Evolutionary conservation across 352 stramenopile species (phyloP), one percentile per base, ranked within the genome.

Genomic region (Phytopythium ostracodes): DNA sequence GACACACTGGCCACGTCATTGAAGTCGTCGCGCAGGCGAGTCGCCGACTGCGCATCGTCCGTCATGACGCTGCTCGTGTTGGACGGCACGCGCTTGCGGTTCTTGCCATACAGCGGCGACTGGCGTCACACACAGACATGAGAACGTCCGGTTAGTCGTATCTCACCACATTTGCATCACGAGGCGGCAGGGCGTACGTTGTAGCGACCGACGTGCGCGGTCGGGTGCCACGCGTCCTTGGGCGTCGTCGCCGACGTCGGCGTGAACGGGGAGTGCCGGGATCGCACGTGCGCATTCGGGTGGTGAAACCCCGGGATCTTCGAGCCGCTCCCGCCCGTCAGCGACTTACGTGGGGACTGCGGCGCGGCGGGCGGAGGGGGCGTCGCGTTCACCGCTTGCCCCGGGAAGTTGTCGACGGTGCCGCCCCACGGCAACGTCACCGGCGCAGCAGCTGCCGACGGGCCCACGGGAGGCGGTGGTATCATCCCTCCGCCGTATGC

Each of bases 41-140:
- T 67, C 52, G 59, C 75, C 64, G 64, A 75, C 54, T 11, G 22
- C n/a, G 17, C 55, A 40, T 60, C 55, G 55, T 60, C 55, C 25
- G 55, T 60, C 55, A 42, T 31, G 55, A 60, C 38, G 40, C 55
- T 60, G 64, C 72, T 80, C 42, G 76, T 60, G 52, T 75, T 77
- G 22, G 65, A 75, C 33, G 67, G 65, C 47, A 71, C 69, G 22
- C 72, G 69, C 55, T 80, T 80, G 36, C 69, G 70, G 42, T 75
- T 57, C 29, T 75, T 75, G 33, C 64, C 64, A 31, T 72, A 80
- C 33, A 80, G 60, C 7, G 72, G 72, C 22, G 72, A 80, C 72
- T 80, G 43, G 6, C 24, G 2, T 33, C 4, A 5, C 24, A 15
- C 24, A 27, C 20, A 22, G 2, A 29, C 56, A 43, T 5, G n/a